phyloP scores from a whole-genome alignment of 805 yeast genomes.

The Sungouiozyma ichnusensis region DNA sequence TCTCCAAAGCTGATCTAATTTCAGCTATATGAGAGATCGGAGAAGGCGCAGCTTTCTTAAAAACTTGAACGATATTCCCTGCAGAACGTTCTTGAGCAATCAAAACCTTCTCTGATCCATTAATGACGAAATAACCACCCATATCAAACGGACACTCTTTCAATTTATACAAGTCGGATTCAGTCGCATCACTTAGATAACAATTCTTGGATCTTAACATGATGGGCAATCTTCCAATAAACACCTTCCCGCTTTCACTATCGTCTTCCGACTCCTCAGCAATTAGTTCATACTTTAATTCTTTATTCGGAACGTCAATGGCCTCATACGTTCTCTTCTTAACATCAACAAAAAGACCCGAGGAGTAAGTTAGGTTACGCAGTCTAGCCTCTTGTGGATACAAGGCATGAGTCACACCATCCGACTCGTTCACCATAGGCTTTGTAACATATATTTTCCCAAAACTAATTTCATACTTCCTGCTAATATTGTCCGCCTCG shows the following conservation, averaged over 20 bases:
- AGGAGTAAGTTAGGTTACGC: conserved; percentile 90
- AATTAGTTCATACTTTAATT: conserved; percentile 45
- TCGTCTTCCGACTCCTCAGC: conserved; percentile 45
- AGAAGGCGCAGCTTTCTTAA: conserved; percentile 94
- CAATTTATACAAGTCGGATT: conserved; percentile 86
- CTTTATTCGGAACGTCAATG: conserved; percentile 56
- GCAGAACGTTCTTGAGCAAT: conserved; percentile 99
- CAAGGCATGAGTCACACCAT: conserved; percentile 98
- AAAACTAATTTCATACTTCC: conserved; percentile 92
- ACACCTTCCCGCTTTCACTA: conserved; percentile 74
- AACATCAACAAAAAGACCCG: conserved; percentile 94
- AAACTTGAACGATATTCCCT: conserved; percentile 96
- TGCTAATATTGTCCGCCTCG: conserved; percentile 79
- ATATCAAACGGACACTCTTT: conserved; percentile 99
- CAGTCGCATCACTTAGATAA: conserved; percentile 79
- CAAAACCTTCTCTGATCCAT: conserved; percentile 95
- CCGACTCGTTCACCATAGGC: conserved; percentile 98
- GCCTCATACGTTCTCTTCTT: conserved; percentile 79
- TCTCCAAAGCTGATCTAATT: conserved; percentile 91
- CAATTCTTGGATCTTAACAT: conserved; percentile 96
- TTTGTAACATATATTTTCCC: conserved; percentile 94
- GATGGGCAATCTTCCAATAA: conserved; percentile 94
- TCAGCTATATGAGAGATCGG: conserved; percentile 95
- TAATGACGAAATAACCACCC: conserved; percentile 98
- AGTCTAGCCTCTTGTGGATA: conserved; percentile 97